Evolutionary conservation across 2,329 filamentous ascomycete species (phyloP).

Genomic region (Boeremia lycopersici): DNA sequence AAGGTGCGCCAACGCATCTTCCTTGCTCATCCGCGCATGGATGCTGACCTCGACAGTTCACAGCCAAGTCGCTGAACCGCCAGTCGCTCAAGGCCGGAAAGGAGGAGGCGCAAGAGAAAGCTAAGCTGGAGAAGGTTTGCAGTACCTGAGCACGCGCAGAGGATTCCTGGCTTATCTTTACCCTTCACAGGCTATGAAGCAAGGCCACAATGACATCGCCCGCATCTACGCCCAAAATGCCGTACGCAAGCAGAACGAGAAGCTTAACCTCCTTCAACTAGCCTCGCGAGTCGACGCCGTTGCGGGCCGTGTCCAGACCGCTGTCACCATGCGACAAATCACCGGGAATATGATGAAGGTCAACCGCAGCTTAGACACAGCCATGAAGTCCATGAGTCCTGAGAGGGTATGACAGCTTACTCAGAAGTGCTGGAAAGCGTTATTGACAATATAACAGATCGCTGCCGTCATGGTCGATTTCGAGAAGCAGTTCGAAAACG

Average conservation of each 20-base stretch:
- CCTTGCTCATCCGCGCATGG: constrained; percentile 2
- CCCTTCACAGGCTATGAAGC: constrained; percentile 60
- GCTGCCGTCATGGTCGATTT: constrained; percentile 71
- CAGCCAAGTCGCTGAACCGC: constrained; percentile 66
- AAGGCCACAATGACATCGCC: constrained; percentile 65
- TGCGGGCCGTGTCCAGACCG: constrained; percentile 65
- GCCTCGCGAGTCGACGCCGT: constrained; percentile 66
- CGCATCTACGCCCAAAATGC: constrained; percentile 69
- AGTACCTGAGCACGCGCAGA: neutral
- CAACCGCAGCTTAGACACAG: constrained; percentile 65
- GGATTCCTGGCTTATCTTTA: neutral
- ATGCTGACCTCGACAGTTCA: constrained; percentile 57
- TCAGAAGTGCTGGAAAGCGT: neutral
- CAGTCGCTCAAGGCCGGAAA: constrained; percentile 67
- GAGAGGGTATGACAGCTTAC: constrained; percentile 59
- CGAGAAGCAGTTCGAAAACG: constrained; percentile 61
- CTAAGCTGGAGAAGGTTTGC: constrained; percentile 64
- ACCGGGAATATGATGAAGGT: constrained; percentile 67
- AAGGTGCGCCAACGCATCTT: constrained; percentile 54
- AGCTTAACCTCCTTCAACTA: constrained; percentile 63
- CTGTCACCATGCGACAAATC: constrained; percentile 67
- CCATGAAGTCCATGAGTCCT: constrained; percentile 68
- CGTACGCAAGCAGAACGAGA: constrained; percentile 68
- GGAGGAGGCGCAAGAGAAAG: constrained; percentile 65
- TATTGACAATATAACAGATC: constrained; percentile 52